Base-by-base conservation (phyloP, 768 basidiomycete genomes). In the Suillus ampliporus region DNA sequence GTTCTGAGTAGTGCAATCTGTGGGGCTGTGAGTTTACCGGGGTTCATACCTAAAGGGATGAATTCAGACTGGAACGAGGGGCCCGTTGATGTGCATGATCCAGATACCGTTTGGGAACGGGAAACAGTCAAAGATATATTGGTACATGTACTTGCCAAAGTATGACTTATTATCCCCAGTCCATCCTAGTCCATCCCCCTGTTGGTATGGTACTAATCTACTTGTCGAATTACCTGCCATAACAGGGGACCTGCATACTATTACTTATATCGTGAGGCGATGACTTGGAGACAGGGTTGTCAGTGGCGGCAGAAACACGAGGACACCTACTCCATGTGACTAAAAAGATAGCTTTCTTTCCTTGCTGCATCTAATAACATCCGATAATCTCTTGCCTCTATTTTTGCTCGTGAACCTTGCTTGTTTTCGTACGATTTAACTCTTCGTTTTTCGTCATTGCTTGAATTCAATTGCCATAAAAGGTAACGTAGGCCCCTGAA, bases 71-170 rank as follows among this genome's bases (percentile, higher is more conserved):
- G 38, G 54, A 61, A 48, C 37, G 63, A 44, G 21, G 52, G 40
- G 4, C 23, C 38, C 7, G 54, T 57, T 10, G 41, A 56, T 8
- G 38, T 56, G 5, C 37, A 56, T 40, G 54, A 56, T 40, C 38
- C 54, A 26, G 37, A n/a, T 48, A 44, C 56, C 21, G 61, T 63
- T 67, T 83, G 65, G 82, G 82, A 75, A 66, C 76, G 74, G 68
- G 74, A 75, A 65, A 89, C 86, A 14, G 82, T 91, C 15, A 91
- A 90, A 71, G 86, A 88, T 66, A 83, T 90, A 26, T 71, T 91
- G 57, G 85, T 91, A 2, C 76, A 80, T 40, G 82, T 89, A 35
- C 71, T 89, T 65, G 75, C 81, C 1, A 82, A 84, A 48, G 86
- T 88, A 19, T 84, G 64, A 72, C 14, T 31, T 52, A 26, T 9